Conservation (phyloP, 2,329 filamentous ascomycete species). For the Alternaria sp. region DNA sequence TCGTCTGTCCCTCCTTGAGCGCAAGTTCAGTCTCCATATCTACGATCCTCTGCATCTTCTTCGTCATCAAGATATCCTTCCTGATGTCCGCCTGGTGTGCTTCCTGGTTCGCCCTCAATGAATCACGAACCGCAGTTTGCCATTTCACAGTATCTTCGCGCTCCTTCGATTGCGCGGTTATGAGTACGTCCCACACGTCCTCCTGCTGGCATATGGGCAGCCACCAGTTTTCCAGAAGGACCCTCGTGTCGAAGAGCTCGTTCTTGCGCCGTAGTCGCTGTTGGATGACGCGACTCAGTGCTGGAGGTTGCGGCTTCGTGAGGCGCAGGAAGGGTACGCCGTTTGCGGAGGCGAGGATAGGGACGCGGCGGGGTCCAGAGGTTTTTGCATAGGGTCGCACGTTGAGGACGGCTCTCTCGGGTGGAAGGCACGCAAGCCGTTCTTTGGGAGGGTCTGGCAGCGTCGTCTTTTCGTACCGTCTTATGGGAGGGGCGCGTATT, state of each 20-base stretch:
- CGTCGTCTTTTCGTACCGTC: constrained; percentile 2
- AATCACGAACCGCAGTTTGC: constrained; percentile 30
- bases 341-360: constrained; percentile 62
- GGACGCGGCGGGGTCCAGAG: constrained; percentile 63
- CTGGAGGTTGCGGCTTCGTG: constrained; percentile 67
- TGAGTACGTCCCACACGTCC: constrained; percentile 56
- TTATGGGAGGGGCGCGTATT: constrained; percentile 26
- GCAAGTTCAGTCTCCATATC: constrained; percentile 55
- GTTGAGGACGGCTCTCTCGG: constrained; percentile 53
- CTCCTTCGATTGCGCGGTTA: constrained; percentile 28
- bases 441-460: constrained; percentile 21
- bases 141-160: constrained; percentile 33
- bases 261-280: constrained; percentile 58
- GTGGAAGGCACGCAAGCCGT: constrained; percentile 44
- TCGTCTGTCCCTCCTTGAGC: constrained; percentile 45
- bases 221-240: constrained; percentile 53
- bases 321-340: constrained; percentile 70
- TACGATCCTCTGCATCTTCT: constrained; percentile 55
- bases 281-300: constrained; percentile 64
- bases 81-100: constrained; percentile 24
- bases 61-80: constrained; percentile 43
- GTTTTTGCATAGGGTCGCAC: constrained; percentile 59
- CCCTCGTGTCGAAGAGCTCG: constrained; percentile 47
- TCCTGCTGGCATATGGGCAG: constrained; percentile 50
- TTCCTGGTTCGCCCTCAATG: constrained; percentile 18